A percentile compares a stretch with the other conserved stretches of the same genome.
Evolutionary conservation across 2,329 filamentous ascomycete genomes (phyloP).

Genomic region (Calcarisporium arbuscula): DNA sequence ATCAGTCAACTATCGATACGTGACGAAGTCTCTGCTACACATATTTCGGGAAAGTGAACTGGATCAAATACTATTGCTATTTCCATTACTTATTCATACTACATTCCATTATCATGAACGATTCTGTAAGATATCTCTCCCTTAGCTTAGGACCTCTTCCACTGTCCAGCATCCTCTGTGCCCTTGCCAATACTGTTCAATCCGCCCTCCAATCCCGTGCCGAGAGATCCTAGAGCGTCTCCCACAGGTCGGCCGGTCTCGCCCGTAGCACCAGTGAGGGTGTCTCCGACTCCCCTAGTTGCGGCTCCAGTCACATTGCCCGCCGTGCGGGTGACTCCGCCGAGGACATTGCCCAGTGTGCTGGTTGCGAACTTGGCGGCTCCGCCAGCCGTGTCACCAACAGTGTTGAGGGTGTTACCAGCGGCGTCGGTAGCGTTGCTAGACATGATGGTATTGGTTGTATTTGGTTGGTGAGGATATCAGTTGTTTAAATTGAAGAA

Average conservation of each 20-base stretch:
- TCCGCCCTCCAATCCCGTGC: slow-evolving; percentile 47
- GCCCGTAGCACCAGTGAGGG: slow-evolving; percentile 47
- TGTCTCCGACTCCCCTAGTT: slow-evolving; percentile 50
- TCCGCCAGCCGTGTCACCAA: slow-evolving; percentile 24
- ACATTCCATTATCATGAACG: not conserved
- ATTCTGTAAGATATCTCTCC: no score
- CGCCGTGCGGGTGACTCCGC: slow-evolving; percentile 32
- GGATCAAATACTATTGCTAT: no score
- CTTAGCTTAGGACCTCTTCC: slow-evolving; percentile 36
- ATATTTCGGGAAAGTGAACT: no score
- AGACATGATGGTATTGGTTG: slow-evolving; percentile 15
- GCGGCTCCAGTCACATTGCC: slow-evolving; percentile 42
- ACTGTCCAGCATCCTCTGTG: slow-evolving; percentile 52
- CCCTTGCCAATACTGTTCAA: slow-evolving; percentile 43
- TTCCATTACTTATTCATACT: no score
- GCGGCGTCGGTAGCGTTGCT: slow-evolving; percentile 15
- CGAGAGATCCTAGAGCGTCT: slow-evolving; percentile 46
- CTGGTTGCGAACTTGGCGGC: slow-evolving; percentile 32
- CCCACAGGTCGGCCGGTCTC: slow-evolving; percentile 48
- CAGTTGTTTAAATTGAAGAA: no score
- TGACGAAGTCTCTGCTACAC: no score
- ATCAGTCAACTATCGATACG: no score
- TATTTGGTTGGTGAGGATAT: no score
- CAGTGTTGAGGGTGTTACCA: slow-evolving; percentile 15
- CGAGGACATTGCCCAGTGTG: slow-evolving; percentile 33